These are phyloP conservation scores for Picochlorum sp. DNA, from an alignment of 139 green algal genomes.

Conservation along the genomic window DNA sequence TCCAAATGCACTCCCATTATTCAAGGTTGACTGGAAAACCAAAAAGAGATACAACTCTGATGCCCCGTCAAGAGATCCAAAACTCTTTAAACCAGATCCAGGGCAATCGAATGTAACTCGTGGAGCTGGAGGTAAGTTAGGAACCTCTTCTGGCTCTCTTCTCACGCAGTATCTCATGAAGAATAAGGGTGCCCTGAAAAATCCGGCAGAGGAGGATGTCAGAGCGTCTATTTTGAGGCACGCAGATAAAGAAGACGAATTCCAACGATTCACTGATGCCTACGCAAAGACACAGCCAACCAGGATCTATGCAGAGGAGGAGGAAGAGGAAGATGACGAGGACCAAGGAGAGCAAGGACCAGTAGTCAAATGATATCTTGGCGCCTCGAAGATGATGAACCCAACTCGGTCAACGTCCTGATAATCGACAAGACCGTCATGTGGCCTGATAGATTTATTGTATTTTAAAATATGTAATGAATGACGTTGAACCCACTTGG, in stretches of 20 bases:
- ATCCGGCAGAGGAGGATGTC: constrained; percentile 48
- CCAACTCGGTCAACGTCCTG: too few species aligned
- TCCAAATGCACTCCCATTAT: constrained; percentile 80
- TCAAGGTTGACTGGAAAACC: constrained; percentile 38
- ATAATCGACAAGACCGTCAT: too few species aligned
- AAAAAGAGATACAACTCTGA: constrained; percentile 24
- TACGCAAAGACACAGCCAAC: constrained; percentile 74
- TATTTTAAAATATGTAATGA: too few species aligned
- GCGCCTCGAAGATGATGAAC: not conserved
- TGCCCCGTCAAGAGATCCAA: constrained; percentile 15
- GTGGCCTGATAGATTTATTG: too few species aligned
- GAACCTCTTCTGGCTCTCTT: constrained; percentile 62
- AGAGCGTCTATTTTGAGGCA: constrained; percentile 64
- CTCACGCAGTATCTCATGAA: constrained; percentile 83
- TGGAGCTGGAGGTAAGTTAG: constrained; percentile 61
- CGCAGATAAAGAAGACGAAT: constrained; percentile 38
- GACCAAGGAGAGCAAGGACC: not conserved
- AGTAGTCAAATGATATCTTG: not conserved
- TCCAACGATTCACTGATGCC: constrained; percentile 48
- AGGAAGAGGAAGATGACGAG: constrained; percentile 58
- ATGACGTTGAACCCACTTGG: too few species aligned
- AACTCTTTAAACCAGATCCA: constrained; percentile 47
- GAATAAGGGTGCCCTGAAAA: constrained; percentile 56
- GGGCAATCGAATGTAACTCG: constrained; percentile 37
- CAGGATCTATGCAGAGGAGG: constrained; percentile 58